Evolutionary conservation across 2,329 filamentous ascomycete genomes (phyloP).

Genomic region (Fusarium udum): DNA sequence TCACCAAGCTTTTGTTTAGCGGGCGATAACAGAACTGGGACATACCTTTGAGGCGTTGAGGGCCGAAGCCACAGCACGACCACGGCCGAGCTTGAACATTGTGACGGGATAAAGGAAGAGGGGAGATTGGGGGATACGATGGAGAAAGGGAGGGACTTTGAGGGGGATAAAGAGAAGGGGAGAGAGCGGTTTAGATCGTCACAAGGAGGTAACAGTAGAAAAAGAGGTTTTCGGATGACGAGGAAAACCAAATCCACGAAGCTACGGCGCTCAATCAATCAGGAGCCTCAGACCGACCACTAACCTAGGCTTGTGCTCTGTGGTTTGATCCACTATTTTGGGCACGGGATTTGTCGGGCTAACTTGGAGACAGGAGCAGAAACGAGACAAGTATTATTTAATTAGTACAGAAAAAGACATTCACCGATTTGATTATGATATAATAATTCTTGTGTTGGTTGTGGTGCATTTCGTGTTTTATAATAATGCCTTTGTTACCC

Average conservation of each 20-base stretch:
- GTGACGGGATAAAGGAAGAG: slow-evolving; percentile 44
- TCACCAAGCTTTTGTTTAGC: slow-evolving; percentile 16
- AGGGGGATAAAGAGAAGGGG: slow-evolving; percentile 5
- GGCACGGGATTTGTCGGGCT: slow-evolving; percentile 44
- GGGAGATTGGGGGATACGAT: slow-evolving; percentile 13
- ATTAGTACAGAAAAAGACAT: slow-evolving; percentile 33
- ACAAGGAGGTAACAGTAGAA: slow-evolving; percentile 20
- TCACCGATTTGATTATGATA: slow-evolving; percentile 37
- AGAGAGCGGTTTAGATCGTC: slow-evolving; percentile 1
- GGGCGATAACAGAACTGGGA: not conserved
- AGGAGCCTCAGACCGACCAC: slow-evolving; percentile 32
- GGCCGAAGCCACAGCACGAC: slow-evolving; percentile 81
- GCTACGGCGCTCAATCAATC: slow-evolving; percentile 29
- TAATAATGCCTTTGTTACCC: slow-evolving; percentile 24
- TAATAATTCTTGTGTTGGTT: not conserved
- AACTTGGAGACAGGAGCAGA: not conserved
- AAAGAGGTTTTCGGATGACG: slow-evolving; percentile 40
- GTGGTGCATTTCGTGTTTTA: not conserved
- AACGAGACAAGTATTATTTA: not conserved
- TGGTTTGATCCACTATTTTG: slow-evolving; percentile 27
- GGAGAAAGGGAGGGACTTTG: not conserved
- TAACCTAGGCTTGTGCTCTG: slow-evolving; percentile 21
- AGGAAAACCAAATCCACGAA: slow-evolving; percentile 35
- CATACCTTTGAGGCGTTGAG: slow-evolving; percentile 80
- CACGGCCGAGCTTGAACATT: slow-evolving; percentile 91